phyloP scores from a whole-genome alignment of 345 rosid genomes.

The Dimocarpus longan region DNA sequence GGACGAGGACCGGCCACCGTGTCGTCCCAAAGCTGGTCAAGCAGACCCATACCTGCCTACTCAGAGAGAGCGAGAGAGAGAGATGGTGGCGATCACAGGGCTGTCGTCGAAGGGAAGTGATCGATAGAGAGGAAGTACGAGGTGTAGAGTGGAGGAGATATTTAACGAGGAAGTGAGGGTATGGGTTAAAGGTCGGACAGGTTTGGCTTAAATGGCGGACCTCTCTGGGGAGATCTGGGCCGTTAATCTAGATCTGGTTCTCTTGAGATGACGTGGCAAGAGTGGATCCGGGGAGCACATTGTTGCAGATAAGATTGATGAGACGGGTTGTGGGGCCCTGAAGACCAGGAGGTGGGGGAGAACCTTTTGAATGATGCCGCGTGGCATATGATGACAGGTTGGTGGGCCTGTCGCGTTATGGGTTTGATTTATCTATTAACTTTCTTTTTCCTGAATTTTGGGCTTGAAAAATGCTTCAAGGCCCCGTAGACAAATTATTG shows the following conservation, averaged over 20 bases:
- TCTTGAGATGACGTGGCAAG: slow-evolving; percentile 37
- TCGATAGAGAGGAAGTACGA: fast-evolving
- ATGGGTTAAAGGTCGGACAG: slow-evolving; percentile 30
- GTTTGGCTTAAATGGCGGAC: slow-evolving; percentile 17
- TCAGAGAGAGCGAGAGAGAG: too few relatives aligned
- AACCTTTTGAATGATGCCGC: slow-evolving; percentile 11
- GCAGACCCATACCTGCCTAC: slow-evolving; percentile 60
- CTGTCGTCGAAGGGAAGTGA: background rate
- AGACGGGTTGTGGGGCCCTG: slow-evolving; percentile 44
- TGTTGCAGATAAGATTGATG: slow-evolving; percentile 50
- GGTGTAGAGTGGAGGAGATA: background rate
- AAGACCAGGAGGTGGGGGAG: background rate
- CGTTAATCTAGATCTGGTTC: slow-evolving; percentile 39
- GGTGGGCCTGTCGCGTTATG: background rate
- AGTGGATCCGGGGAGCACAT: slow-evolving; percentile 40
- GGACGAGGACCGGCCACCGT: slow-evolving; percentile 97
- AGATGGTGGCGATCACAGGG: too few relatives aligned
- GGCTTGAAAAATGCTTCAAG: slow-evolving; percentile 23
- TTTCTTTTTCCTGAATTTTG: background rate
- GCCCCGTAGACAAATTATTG: background rate
- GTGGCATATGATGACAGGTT: slow-evolving; percentile 15
- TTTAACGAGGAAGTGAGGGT: slow-evolving; percentile 30
- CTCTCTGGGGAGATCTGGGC: slow-evolving; percentile 23
- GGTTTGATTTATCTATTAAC: slow-evolving; percentile 10
- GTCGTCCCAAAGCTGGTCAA: slow-evolving; percentile 97